Evolutionary conservation across 345 rosid species (phyloP).

Genomic region (Aquilaria malaccensis): DNA sequence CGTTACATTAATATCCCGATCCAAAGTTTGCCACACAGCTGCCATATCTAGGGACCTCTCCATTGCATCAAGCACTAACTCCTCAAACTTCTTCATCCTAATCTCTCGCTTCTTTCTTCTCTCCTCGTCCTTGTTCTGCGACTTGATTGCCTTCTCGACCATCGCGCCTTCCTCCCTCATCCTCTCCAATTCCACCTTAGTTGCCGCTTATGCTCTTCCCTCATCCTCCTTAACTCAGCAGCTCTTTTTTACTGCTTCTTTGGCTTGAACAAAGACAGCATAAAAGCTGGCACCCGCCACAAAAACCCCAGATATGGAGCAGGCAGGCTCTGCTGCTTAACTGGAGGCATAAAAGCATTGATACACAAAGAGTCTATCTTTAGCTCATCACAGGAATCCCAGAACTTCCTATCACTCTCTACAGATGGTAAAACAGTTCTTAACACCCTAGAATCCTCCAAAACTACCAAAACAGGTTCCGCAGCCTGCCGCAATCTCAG

Average conservation of each 20-base stretch:
- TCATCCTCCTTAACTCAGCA: slow-evolving; percentile 46
- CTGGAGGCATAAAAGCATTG: slow-evolving; percentile 73
- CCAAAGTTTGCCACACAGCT: slow-evolving; percentile 54
- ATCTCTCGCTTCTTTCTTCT: slow-evolving; percentile 44
- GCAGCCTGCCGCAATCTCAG: slow-evolving; percentile 34
- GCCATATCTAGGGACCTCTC: slow-evolving; percentile 46
- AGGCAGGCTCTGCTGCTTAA: slow-evolving; percentile 71
- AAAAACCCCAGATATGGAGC: slow-evolving; percentile 68
- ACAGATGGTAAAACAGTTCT: slow-evolving; percentile 76
- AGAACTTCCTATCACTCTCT: slow-evolving; percentile 63
- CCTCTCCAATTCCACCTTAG: slow-evolving; percentile 42
- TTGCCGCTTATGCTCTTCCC: slow-evolving; percentile 69
- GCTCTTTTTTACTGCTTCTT: slow-evolving; percentile 68
- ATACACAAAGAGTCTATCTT: slow-evolving; percentile 57
- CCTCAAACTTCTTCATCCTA: slow-evolving; percentile 54
- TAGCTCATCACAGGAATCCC: slow-evolving; percentile 78
- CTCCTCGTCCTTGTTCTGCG: slow-evolving; percentile 56
- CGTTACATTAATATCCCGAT: slow-evolving; percentile 57
- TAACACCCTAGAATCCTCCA: slow-evolving; percentile 71
- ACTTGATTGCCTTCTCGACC: slow-evolving; percentile 53
- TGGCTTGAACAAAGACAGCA: slow-evolving; percentile 45
- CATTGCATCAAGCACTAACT: slow-evolving; percentile 56
- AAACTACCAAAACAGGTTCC: slow-evolving; percentile 68
- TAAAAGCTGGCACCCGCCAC: slow-evolving; percentile 55
- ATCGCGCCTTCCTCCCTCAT: slow-evolving; percentile 58